Percentiles rank a stretch among this genome's conserved stretches.
phyloP scores from a whole-genome alignment of 495 filamentous ascomycete species.

The Penicillium diatomitis region DNA sequence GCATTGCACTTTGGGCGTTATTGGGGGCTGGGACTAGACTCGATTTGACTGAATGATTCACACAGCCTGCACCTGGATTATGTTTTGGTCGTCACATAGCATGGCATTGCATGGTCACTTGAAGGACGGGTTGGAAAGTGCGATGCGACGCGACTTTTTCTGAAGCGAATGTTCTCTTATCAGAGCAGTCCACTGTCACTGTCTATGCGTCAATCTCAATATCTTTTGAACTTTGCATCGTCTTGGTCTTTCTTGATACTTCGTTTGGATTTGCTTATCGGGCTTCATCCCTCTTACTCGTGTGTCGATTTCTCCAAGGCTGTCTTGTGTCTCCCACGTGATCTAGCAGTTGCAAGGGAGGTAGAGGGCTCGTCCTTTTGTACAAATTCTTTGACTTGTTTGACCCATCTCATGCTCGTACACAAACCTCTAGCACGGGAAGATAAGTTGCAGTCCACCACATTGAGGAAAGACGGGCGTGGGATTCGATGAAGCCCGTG shows the following conservation, averaged over 20 bases:
- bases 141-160: conserved; percentile 19
- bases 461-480: no score
- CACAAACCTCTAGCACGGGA: no score
- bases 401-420: no score
- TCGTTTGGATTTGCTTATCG: not conserved
- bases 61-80: conserved; percentile 21
- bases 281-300: no score
- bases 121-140: conserved; percentile 19
- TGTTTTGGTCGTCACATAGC: conserved; percentile 23
- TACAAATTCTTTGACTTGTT: no score
- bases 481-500: no score
- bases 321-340: no score
- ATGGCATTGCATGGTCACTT: conserved; percentile 20
- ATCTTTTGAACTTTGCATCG: conserved; percentile 1
- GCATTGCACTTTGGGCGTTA: conserved; percentile 27
- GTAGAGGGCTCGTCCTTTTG: no score
- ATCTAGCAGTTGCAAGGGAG: no score
- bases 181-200: conserved; percentile 20
- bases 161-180: conserved; percentile 8
- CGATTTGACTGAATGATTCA: conserved; percentile 24
- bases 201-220: not conserved
- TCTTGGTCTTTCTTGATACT: not conserved
- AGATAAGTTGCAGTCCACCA: no score
- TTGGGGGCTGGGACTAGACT: conserved; percentile 28
- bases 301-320: no score